Conservation (phyloP, 2,329 filamentous ascomycete genomes). For the Hypomyces perniciosus region DNA sequence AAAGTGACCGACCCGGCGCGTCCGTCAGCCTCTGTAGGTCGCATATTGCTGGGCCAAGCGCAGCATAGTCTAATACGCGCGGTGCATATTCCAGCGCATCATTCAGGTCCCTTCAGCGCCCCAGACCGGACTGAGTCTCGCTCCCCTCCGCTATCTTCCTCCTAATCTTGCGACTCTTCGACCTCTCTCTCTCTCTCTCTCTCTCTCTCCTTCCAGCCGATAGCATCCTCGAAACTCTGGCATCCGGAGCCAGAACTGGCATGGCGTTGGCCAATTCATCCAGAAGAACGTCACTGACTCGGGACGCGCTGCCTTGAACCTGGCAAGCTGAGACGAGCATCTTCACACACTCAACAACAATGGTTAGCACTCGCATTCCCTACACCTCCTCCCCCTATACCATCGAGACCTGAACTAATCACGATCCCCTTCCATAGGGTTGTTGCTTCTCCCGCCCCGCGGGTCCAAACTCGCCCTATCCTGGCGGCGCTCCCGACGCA, state of each 20-base stretch:
- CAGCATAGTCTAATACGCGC: no score
- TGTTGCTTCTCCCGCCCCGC: slow-evolving; percentile 52
- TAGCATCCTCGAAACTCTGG: background rate
- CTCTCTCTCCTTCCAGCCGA: background rate
- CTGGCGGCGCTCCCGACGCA: slow-evolving; percentile 41
- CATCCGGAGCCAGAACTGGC: slow-evolving; percentile 12
- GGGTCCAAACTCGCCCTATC: slow-evolving; percentile 49
- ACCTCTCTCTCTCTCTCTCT: background rate
- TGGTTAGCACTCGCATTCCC: background rate
- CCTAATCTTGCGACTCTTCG: background rate
- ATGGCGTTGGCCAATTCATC: slow-evolving; percentile 13
- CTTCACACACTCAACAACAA: background rate
- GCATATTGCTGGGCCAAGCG: no score
- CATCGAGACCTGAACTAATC: slow-evolving; percentile 14
- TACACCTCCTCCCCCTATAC: background rate
- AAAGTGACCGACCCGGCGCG: no score
- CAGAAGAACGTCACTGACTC: slow-evolving; percentile 1
- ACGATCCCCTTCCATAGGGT: slow-evolving; percentile 35
- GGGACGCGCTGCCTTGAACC: background rate
- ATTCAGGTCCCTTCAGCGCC: no score
- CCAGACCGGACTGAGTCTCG: no score
- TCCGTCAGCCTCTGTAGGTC: no score
- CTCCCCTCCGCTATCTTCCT: no score
- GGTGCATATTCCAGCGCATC: no score
- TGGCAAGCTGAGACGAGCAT: background rate